These are phyloP conservation scores for Coemansia sp. DNA, from an alignment of 192 early-diverging fungal genomes.

Conservation along the genomic window DNA sequence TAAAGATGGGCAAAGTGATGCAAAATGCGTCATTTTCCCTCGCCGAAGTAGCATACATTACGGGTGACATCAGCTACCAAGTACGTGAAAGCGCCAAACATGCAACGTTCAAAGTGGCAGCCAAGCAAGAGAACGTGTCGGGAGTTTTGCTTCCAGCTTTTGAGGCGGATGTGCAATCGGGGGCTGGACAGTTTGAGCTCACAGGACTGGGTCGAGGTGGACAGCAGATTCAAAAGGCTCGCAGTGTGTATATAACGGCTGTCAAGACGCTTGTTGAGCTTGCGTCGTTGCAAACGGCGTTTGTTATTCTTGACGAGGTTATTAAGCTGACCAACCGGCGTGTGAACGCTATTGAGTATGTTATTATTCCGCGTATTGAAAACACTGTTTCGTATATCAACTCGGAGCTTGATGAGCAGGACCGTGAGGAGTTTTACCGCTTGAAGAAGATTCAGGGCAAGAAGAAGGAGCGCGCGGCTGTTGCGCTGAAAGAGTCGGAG, in stretches of 20 bases:
- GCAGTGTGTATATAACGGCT: slow-evolving; percentile 91
- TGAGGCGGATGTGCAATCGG: slow-evolving; percentile 66
- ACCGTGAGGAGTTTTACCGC: slow-evolving; percentile 98
- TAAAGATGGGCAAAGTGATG: slow-evolving; percentile 99
- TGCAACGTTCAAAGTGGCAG: slow-evolving; percentile 86
- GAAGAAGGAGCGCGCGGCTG: slow-evolving; percentile 84
- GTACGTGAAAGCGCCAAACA: slow-evolving; percentile 91
- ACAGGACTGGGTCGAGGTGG: slow-evolving; percentile 98
- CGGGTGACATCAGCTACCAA: slow-evolving; percentile 97
- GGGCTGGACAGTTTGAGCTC: slow-evolving; percentile 94
- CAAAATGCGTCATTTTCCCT: slow-evolving; percentile 97
- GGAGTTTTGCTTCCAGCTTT: slow-evolving; percentile 94
- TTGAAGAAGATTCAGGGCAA: slow-evolving; percentile 98
- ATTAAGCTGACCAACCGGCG: slow-evolving; percentile 99
- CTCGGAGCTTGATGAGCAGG: slow-evolving; percentile 96
- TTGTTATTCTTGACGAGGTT: slow-evolving; percentile 98
- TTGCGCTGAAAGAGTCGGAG: slow-evolving; percentile 38
- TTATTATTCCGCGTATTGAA: slow-evolving; percentile 97
- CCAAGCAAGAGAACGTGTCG: slow-evolving; percentile 96
- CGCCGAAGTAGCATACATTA: slow-evolving; percentile 94
- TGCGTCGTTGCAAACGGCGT: slow-evolving; percentile 98
- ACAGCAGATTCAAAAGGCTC: slow-evolving; percentile 92
- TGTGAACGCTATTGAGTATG: slow-evolving; percentile 99
- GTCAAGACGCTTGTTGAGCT: slow-evolving; percentile 95
- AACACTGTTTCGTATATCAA: slow-evolving; percentile 97